Evolutionary conservation across 768 basidiomycete genomes (phyloP), one percentile per base, ranked within the genome.

Genomic region (Rubroboletus pulcherrimus): DNA sequence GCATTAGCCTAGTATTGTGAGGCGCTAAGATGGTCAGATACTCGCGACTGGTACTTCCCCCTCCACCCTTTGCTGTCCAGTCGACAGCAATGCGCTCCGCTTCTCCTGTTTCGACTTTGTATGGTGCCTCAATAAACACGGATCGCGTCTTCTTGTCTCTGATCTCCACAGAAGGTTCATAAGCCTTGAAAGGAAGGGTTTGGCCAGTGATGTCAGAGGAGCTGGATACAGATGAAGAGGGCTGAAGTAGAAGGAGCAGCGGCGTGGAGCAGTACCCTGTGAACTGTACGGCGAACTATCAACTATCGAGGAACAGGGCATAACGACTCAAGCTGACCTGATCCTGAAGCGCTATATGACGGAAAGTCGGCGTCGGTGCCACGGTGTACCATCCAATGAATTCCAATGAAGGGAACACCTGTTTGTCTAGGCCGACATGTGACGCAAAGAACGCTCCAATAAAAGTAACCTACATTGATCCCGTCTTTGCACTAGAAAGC

Each of bases 11-110:
- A 44, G 33, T 41, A 34, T 17, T 21, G 42, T 10, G 21, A 30
- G 41, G 10, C 1, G 12, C 11, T 15, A 29, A 58, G 56, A 43
- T 34, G 7, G 14, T 26, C 31, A 24, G 35, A 47, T 45, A 78
- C 89, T 74, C 62, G 93, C 93, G 75, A 59, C 85, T 91, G 14
- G 85, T 90, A 41, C 86, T 88, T 59, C 85, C 89, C 30, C 84
- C 89, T 46, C 92, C 91, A 9, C 91, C 90, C 69, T 86, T 84
- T 26, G 91, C 89, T 3, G 91, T 91, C 81, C 93, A 96, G 69
- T 98, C 96, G 0, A 99, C 97, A 7, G 97, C 97, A 59, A 99
- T 98, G 38, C 97, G 86, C 70, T 99, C 97, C 15, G 97, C 97
- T 74, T 99, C 97, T 34, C 96, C 97, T 0, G 96, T 98, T 72